Evolutionary conservation across 805 yeast genomes (phyloP).

Genomic region (Kuraishia cidri): DNA sequence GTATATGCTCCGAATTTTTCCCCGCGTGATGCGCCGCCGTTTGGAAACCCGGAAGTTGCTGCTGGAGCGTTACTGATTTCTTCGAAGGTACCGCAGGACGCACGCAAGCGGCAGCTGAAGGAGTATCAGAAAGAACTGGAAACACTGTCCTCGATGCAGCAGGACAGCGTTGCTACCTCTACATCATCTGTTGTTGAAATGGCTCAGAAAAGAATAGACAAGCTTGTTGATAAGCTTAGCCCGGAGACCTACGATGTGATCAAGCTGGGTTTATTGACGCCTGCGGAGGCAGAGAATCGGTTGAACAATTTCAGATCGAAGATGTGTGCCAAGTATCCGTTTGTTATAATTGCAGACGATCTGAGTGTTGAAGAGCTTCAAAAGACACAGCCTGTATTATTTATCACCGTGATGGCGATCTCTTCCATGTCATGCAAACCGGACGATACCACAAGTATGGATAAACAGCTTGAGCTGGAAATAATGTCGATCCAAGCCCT

Average conservation of each 20-base stretch:
- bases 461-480: slow-evolving; percentile 38
- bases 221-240: slow-evolving; percentile 16
- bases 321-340: slow-evolving; percentile 43
- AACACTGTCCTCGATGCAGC: too few species aligned
- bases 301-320: slow-evolving; percentile 37
- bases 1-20: too few species aligned
- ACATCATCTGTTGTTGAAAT: slow-evolving; percentile 33
- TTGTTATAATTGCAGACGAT: slow-evolving; percentile 41
- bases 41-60: too few species aligned
- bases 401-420: slow-evolving; percentile 57
- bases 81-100: too few species aligned
- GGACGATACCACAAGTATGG: slow-evolving; percentile 13
- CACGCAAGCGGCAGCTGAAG: too few species aligned
- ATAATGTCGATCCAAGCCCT: slow-evolving; percentile 41
- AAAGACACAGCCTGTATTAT: slow-evolving; percentile 45
- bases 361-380: slow-evolving; percentile 38
- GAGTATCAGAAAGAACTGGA: too few species aligned
- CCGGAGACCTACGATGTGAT: slow-evolving; percentile 37
- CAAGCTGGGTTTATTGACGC: slow-evolving; percentile 43
- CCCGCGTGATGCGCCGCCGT: too few species aligned
- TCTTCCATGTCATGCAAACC: slow-evolving; percentile 44
- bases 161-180: too few species aligned
- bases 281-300: slow-evolving; percentile 50
- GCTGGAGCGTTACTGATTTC: too few species aligned
- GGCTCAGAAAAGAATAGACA: slow-evolving; percentile 30